Percentiles rank a stretch among this genome's conserved stretches.
Evolutionary conservation across 306 rosid species (phyloP).

Genomic region (Pachyrhizus erosus): DNA sequence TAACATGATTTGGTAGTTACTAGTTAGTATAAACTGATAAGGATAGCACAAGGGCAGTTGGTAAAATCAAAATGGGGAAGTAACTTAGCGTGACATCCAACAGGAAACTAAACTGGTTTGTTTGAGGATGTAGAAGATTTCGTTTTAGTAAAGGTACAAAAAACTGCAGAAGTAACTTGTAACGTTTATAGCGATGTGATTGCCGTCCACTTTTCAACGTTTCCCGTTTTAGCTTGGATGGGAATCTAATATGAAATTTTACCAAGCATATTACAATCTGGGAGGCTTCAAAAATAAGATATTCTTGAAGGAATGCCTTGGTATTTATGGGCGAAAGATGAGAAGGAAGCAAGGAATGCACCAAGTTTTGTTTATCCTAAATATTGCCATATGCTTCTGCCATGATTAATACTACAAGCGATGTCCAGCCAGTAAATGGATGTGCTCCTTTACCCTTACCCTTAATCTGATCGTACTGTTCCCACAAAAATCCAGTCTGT

Average conservation of each 20-base stretch:
- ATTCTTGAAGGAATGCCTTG: neutral
- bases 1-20: too few species aligned
- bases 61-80: neutral
- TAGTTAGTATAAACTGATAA: too few species aligned
- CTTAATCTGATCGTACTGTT: conserved; percentile 80
- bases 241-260: neutral
- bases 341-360: conserved; percentile 1
- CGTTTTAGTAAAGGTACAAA: neutral
- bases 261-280: neutral
- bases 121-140: neutral
- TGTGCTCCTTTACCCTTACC: conserved; percentile 94
- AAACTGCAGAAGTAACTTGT: neutral
- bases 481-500: conserved; percentile 83
- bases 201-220: neutral
- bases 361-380: conserved; percentile 39
- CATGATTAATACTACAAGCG: conserved; percentile 83
- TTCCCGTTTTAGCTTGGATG: neutral
- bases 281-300: neutral
- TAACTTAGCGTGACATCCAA: neutral
- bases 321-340: neutral
- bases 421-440: conserved; percentile 93
- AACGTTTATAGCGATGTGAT: neutral
- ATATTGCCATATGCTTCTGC: conserved; percentile 70
- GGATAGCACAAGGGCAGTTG: neutral
- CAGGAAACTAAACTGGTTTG: neutral